These are phyloP conservation scores for Protoeuglena noctilucae DNA, from an alignment of 139 green algal species.

Conservation along the genomic window DNA sequence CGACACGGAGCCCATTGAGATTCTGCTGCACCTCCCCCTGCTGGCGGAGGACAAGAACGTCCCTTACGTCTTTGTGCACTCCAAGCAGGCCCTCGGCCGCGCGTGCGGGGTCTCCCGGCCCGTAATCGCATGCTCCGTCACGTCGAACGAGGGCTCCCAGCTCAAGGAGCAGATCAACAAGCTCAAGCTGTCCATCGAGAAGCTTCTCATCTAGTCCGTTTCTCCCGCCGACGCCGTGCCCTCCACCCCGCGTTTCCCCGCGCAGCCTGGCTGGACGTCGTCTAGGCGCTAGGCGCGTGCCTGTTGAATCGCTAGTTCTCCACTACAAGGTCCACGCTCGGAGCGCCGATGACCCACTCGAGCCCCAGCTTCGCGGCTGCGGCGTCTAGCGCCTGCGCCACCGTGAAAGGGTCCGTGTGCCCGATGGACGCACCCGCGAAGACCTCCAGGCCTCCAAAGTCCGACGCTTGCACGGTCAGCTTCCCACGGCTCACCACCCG, in stretches of 20 bases:
- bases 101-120: slow-evolving; percentile 91
- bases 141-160: slow-evolving; percentile 93
- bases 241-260: too few species aligned
- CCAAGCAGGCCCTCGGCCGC: slow-evolving; percentile 81
- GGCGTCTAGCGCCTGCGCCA: not conserved
- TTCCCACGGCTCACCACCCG: not conserved
- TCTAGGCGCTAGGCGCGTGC: too few species aligned
- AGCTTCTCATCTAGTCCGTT: slow-evolving; percentile 88
- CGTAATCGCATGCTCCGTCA: slow-evolving; percentile 80
- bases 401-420: not conserved
- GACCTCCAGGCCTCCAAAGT: not conserved
- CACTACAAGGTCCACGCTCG: too few species aligned
- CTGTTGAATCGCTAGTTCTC: too few species aligned
- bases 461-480: not conserved
- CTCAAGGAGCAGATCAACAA: slow-evolving; percentile 89
- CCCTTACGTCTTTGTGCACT: slow-evolving; percentile 97
- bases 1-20: slow-evolving; percentile 96
- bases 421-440: not conserved
- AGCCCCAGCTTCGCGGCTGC: too few species aligned
- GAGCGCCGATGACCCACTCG: too few species aligned
- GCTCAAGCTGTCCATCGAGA: slow-evolving; percentile 89
- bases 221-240: too few species aligned
- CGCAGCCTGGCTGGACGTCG: too few species aligned
- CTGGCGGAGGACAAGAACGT: slow-evolving; percentile 99
- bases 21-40: slow-evolving; percentile 95